Conservation (phyloP, 2,329 filamentous ascomycete genomes). For the Cryphonectria naterciae region DNA sequence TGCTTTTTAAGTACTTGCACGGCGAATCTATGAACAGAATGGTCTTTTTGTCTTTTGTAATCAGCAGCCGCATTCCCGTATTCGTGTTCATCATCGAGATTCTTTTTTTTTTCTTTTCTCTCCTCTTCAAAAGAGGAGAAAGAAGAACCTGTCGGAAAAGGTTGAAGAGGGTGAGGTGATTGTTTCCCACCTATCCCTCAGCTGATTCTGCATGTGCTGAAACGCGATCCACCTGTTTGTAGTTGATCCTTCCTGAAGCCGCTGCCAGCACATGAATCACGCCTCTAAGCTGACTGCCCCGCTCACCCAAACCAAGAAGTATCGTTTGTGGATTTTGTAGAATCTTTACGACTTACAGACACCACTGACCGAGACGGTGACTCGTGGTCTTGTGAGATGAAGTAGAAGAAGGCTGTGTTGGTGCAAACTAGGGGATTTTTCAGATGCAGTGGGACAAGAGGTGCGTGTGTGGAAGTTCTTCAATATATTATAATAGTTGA, state of each 20-base stretch:
- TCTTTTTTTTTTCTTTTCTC: no score
- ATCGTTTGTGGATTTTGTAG: neutral
- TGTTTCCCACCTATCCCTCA: neutral
- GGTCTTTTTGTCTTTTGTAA: neutral
- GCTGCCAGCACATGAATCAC: neutral
- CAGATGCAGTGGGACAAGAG: neutral
- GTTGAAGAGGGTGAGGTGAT: neutral
- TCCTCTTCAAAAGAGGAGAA: no score
- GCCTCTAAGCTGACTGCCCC: neutral
- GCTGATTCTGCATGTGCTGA: neutral
- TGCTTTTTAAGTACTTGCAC: no score
- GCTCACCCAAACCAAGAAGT: neutral
- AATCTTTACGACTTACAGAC: neutral
- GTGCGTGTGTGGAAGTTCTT: neutral
- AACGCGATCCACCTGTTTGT: neutral
- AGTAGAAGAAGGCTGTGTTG: neutral
- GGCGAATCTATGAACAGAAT: neutral
- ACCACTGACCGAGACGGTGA: no score
- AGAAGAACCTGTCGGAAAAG: neutral
- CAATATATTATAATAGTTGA: neutral
- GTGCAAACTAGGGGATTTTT: neutral
- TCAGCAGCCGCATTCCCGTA: neutral
- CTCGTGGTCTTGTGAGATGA: neutral
- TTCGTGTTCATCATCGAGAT: no score
- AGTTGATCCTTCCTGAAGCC: neutral